A percentile compares a stretch with the other conserved stretches of the same genome.
Conservation (phyloP, 768 basidiomycete species). For the Suillus americanus region DNA sequence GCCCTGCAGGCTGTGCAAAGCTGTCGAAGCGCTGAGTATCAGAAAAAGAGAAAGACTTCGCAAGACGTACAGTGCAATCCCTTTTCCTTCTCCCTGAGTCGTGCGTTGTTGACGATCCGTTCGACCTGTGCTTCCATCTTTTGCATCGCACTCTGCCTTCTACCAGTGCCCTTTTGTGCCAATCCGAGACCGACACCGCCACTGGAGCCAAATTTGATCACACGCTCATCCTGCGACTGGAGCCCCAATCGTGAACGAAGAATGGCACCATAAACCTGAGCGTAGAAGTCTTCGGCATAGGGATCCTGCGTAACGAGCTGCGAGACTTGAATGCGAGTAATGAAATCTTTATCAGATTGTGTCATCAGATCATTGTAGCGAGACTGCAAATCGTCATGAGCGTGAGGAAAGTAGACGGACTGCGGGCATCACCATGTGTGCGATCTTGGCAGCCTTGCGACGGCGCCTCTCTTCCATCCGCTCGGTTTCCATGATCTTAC, state of each 20-base stretch:
- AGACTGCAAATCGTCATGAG: conserved; percentile 47
- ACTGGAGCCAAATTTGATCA: conserved; percentile 81
- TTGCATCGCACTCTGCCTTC: conserved; percentile 85
- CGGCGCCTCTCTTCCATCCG: conserved; percentile 83
- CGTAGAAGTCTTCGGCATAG: conserved; percentile 97
- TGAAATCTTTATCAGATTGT: conserved; percentile 98
- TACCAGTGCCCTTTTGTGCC: conserved; percentile 55
- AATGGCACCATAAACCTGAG: conserved; percentile 90
- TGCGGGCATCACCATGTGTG: conserved; percentile 65
- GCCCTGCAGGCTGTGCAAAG: conserved; percentile 79
- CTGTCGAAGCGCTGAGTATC: conserved; percentile 32
- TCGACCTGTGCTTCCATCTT: conserved; percentile 96
- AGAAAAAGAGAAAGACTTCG: not conserved
- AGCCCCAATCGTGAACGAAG: conserved; percentile 77
- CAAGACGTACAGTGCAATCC: conserved; percentile 52
- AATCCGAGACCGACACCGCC: conserved; percentile 86
- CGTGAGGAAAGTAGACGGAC: not conserved
- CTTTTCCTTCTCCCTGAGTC: conserved; percentile 84
- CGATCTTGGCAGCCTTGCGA: conserved; percentile 80
- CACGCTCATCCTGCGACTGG: conserved; percentile 69
- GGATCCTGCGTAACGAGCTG: conserved; percentile 97
- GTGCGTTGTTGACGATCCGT: conserved; percentile 89
- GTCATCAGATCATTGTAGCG: conserved; percentile 96
- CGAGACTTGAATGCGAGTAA: conserved; percentile 97
- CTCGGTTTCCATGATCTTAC: conserved; percentile 90